Evolutionary conservation across 2,329 filamentous ascomycete species (phyloP), one percentile per base, ranked within the genome.

Genomic region (Ascochyta lentis): DNA sequence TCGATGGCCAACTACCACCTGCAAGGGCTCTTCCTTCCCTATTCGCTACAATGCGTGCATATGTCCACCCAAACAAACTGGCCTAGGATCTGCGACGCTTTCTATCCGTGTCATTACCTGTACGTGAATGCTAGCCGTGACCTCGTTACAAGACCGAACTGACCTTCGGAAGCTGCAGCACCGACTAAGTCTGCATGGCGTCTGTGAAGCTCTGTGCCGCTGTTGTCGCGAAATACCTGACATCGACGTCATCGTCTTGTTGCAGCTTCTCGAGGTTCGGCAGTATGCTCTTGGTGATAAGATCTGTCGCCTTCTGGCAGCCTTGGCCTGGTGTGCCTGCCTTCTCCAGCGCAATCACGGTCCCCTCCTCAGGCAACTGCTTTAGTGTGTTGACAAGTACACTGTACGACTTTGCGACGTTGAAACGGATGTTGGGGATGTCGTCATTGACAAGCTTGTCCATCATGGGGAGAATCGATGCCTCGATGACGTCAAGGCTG

Each of bases 351-450:
- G 91, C 87, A 73, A 89, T 87, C 60, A 98, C 83, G 13, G 94
- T 98, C 59, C 92, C 92, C 72, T 95, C 84, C 50, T 93, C 90
- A 3, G 95, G 94, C 52, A 99, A 84, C 67, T 92, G 90, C 78
- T 94, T 92, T 71, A 99, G 84, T n/a, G 93, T 92, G 66, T 90
- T 88, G 70, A 98, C 92, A 56, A 99, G 82, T 47, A 95, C 89
- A 22, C 88, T 87, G 74, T 98, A 99, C 42, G 95, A 98, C 82
- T 99, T 99, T 67, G 95, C 95, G 43, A 99, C 95, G 77, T 99
- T 99, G 85, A 99, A 99, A 47, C 95, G 92, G 75, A 99, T 99
- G 80, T 99, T 99, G 65, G 95, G 95, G 61, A 99, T 99, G 40
- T 96, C 92, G 73, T 99, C 95, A 41, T 86, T 85, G 48, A 96